phyloP scores from a whole-genome alignment of 1,139 yeast genomes.

The Fermentozyma sake region DNA sequence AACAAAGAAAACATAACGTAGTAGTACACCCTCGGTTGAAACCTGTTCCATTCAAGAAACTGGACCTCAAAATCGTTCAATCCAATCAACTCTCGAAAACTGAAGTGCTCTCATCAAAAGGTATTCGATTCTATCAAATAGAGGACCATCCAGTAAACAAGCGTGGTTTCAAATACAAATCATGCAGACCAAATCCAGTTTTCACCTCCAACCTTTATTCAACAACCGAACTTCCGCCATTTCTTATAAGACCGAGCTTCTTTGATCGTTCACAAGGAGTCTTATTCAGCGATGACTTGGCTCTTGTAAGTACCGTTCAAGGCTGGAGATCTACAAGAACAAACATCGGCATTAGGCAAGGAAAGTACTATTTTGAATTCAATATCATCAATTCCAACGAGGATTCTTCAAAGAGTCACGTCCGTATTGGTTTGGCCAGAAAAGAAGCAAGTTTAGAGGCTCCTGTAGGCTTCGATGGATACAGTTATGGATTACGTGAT shows the following conservation, averaged over 20 bases:
- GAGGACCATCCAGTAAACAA: constrained; percentile 81
- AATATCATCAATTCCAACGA: constrained; percentile 47
- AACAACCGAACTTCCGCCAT: constrained; percentile 74
- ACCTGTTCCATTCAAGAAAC: constrained; percentile 39
- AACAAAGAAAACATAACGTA: constrained; percentile 26
- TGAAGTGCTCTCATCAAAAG: constrained; percentile 10
- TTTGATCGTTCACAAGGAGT: constrained; percentile 72
- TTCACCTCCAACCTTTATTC: constrained; percentile 62
- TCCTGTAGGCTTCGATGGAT: constrained; percentile 93
- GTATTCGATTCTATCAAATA: constrained; percentile 36
- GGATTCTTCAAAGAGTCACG: constrained; percentile 44
- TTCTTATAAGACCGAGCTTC: constrained; percentile 53
- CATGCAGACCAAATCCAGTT: constrained; percentile 69
- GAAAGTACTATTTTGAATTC: constrained; percentile 77
- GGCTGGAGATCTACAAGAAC: constrained; percentile 86
- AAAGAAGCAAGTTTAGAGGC: constrained; percentile 89
- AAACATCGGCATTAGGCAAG: constrained; percentile 74
- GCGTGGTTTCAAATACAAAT: constrained; percentile 76
- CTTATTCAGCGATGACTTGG: constrained; percentile 38
- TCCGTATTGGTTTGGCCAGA: constrained; percentile 76
- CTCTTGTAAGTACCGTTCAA: constrained; percentile 47
- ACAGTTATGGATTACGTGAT: constrained; percentile 89
- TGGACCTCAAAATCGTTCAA: constrained; percentile 22
- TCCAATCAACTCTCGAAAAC: constrained; percentile 6
- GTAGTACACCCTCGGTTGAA: constrained; percentile 42